phyloP scores from a whole-genome alignment of 2,329 filamentous ascomycete genomes.

The Pseudogymnoascus sp. region DNA sequence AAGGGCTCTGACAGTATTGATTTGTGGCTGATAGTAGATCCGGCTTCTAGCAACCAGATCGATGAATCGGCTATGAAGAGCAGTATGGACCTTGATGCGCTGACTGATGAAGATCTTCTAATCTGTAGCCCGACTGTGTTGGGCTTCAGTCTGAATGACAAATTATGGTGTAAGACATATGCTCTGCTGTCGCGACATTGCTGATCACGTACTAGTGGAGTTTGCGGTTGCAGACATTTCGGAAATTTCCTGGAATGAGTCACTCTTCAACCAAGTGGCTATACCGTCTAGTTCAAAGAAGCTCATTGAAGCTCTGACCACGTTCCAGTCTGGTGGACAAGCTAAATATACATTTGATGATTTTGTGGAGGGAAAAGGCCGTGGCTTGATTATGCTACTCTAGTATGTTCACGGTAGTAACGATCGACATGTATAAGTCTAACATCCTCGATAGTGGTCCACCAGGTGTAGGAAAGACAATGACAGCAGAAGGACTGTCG shows the following conservation, averaged over 20 bases:
- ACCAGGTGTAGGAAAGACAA: conserved; percentile 10
- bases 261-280: not conserved
- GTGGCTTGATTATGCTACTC: conserved; percentile 6
- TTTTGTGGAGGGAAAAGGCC: conserved; percentile 9
- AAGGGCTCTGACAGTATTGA: not conserved
- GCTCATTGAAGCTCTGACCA: conserved; percentile 5
- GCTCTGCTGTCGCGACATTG: not conserved
- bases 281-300: not conserved
- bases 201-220: conserved; percentile 1
- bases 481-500: not conserved
- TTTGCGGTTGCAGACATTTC: conserved; percentile 8
- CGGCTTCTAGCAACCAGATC: not conserved
- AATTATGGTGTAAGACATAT: not conserved
- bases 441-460: not conserved
- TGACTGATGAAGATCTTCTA: conserved; percentile 5
- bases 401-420: not conserved
- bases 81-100: not conserved
- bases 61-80: not conserved
- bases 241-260: not conserved
- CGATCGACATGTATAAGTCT: not conserved
- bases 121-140: conserved; percentile 9
- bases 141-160: not conserved
- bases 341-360: conserved; percentile 5
- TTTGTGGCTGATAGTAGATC: not conserved
- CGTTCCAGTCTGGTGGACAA: not conserved